phyloP scores from a whole-genome alignment of 352 stramenopile species.

The Phytopythium chamaehyphon region DNA sequence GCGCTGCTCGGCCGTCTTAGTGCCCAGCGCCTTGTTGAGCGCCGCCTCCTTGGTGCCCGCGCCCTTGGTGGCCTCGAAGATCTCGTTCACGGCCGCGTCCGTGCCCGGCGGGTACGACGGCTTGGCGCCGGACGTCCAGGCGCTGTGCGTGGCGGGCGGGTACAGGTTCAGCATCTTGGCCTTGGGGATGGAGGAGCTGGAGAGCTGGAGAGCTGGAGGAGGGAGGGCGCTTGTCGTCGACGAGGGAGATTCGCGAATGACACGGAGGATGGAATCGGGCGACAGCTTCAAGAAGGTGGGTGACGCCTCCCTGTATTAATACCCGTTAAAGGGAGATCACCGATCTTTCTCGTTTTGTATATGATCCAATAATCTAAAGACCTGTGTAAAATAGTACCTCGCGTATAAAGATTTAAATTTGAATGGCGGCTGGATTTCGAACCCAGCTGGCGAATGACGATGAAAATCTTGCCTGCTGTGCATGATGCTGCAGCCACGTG shows the following conservation, averaged over 20 bases:
- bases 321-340: conserved; percentile 5
- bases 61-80: conserved; percentile 61
- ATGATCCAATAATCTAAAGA: no score
- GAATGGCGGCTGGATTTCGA: no score
- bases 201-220: background rate
- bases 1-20: conserved; percentile 56
- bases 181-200: background rate
- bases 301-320: background rate
- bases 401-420: no score
- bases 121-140: conserved; percentile 42
- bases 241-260: conserved; percentile 5
- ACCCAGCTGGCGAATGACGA: no score
- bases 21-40: conserved; percentile 53
- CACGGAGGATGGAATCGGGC: background rate
- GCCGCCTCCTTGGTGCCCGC: conserved; percentile 62
- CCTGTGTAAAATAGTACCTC: no score
- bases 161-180: conserved; percentile 75
- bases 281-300: background rate
- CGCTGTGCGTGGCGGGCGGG: conserved; percentile 57
- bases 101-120: conserved; percentile 41
- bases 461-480: no score
- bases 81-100: conserved; percentile 55
- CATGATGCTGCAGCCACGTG: no score
- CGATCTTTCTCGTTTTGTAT: no score
- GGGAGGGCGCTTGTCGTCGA: conserved; percentile 1